These are phyloP conservation scores for Samsoniella hepiali DNA, from an alignment of 2,329 filamentous ascomycete species.

Conservation along the genomic window DNA sequence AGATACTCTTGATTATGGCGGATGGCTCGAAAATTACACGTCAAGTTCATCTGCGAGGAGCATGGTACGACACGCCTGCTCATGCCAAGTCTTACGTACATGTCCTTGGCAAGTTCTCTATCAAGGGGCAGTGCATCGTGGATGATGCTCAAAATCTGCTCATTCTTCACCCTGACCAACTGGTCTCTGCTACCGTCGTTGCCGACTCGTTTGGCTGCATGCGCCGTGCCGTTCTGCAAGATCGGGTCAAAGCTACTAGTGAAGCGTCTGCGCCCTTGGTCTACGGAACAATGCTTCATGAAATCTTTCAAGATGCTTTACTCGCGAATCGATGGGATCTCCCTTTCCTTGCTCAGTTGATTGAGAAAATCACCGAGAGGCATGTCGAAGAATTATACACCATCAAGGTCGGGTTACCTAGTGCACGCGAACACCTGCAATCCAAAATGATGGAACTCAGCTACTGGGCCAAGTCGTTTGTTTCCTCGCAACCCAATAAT, in stretches of 20 bases:
- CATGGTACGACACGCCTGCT: slow-evolving; percentile 81
- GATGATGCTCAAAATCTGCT: slow-evolving; percentile 81
- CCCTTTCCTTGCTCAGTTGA: slow-evolving; percentile 61
- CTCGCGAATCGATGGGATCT: slow-evolving; percentile 78
- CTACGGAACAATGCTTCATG: slow-evolving; percentile 91
- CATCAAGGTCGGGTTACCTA: slow-evolving; percentile 69
- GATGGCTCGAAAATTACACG: slow-evolving; percentile 66
- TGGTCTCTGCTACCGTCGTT: slow-evolving; percentile 91
- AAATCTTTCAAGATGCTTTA: slow-evolving; percentile 90
- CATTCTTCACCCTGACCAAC: slow-evolving; percentile 89
- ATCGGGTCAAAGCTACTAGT: slow-evolving; percentile 87
- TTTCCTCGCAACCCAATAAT: slow-evolving; percentile 64
- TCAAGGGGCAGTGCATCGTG: slow-evolving; percentile 70
- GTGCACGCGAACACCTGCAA: slow-evolving; percentile 74
- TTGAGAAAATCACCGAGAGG: slow-evolving; percentile 66
- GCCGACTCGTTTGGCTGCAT: slow-evolving; percentile 95
- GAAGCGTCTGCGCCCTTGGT: slow-evolving; percentile 77
- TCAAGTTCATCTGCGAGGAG: slow-evolving; percentile 73
- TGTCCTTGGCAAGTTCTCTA: slow-evolving; percentile 74
- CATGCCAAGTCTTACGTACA: slow-evolving; percentile 76
- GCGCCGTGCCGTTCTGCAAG: slow-evolving; percentile 87
- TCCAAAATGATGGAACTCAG: slow-evolving; percentile 80
- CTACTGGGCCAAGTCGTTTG: slow-evolving; percentile 79
- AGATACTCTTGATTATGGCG: slow-evolving; percentile 80
- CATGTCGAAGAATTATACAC: slow-evolving; percentile 89